Percentiles rank a stretch among this genome's conserved stretches.
Conservation (phyloP, 2,329 filamentous ascomycete species). For the Xylariaceae sp. region DNA sequence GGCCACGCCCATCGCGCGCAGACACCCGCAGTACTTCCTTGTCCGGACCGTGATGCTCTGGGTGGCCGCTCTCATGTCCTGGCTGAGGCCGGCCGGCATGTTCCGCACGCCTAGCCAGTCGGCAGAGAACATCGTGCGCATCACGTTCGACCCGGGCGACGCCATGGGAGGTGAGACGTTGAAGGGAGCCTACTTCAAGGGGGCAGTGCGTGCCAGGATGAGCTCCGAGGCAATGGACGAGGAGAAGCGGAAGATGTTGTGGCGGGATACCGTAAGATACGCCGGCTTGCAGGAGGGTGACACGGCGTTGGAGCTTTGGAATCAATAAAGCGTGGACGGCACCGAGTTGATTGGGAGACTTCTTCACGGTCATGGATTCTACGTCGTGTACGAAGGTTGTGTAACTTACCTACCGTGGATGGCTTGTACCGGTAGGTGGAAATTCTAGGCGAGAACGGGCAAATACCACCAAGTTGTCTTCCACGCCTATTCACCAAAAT, state of each 20-base stretch:
- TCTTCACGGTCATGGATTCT: too few relatives aligned
- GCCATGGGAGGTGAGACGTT: background rate
- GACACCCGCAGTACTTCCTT: constrained; percentile 1
- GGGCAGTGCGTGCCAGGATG: constrained; percentile 1
- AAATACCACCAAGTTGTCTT: too few relatives aligned
- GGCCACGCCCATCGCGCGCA: constrained; percentile 2
- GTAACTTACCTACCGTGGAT: too few relatives aligned
- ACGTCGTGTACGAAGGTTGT: too few relatives aligned
- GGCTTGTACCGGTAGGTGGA: too few relatives aligned
- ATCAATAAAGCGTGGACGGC: background rate
- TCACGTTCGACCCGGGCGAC: background rate
- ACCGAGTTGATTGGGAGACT: too few relatives aligned
- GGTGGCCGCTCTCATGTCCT: background rate
- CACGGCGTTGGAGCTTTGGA: background rate
- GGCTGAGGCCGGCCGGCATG: constrained; percentile 1
- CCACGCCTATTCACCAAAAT: too few relatives aligned
- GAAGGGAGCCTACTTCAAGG: constrained; percentile 7
- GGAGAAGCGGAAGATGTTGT: constrained; percentile 9
- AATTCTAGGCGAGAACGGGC: too few relatives aligned
- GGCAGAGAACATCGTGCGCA: background rate
- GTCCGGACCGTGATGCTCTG: background rate
- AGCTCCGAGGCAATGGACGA: constrained; percentile 8
- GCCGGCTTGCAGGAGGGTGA: constrained; percentile 5
- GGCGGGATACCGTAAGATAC: constrained; percentile 10
- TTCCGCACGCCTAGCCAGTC: constrained; percentile 3